Conservation (phyloP, 2,329 filamentous ascomycete species). For the Neonectria faginata region DNA sequence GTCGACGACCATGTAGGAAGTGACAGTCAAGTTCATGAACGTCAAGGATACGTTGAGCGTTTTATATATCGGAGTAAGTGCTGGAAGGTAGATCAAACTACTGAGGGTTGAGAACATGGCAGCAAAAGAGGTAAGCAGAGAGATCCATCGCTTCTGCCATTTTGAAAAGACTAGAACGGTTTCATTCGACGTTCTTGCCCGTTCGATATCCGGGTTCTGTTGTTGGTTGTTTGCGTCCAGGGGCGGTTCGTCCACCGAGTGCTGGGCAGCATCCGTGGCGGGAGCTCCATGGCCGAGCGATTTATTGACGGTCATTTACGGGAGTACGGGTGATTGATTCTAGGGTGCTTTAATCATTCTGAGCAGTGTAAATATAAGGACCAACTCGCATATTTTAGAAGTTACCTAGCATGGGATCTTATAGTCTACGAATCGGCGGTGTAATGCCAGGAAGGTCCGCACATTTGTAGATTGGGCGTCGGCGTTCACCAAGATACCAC, state of each 20-base stretch:
- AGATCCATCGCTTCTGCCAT: constrained; percentile 21
- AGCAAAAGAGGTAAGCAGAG: constrained; percentile 5
- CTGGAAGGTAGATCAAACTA: constrained; percentile 29
- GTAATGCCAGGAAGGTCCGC: too few species aligned
- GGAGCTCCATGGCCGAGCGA: neutral
- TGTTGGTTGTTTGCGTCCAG: neutral
- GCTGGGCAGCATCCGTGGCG: neutral
- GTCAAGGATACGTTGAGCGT: constrained; percentile 14
- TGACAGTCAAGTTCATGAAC: constrained; percentile 29
- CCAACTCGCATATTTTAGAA: neutral
- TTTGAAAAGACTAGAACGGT: constrained; percentile 9
- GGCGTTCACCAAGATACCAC: neutral
- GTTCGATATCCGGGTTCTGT: neutral
- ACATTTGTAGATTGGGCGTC: too few species aligned
- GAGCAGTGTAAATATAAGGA: neutral
- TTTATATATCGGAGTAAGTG: constrained; percentile 2
- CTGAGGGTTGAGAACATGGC: constrained; percentile 30
- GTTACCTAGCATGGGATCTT: too few species aligned
- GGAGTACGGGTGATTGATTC: neutral
- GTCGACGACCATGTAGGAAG: constrained; percentile 26
- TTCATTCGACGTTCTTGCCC: neutral
- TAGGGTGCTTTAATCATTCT: neutral
- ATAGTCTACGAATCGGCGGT: too few species aligned
- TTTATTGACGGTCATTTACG: neutral
- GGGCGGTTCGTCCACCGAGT: neutral